Conservation (phyloP, 306 rosid species). For the Mimosa pudica region DNA sequence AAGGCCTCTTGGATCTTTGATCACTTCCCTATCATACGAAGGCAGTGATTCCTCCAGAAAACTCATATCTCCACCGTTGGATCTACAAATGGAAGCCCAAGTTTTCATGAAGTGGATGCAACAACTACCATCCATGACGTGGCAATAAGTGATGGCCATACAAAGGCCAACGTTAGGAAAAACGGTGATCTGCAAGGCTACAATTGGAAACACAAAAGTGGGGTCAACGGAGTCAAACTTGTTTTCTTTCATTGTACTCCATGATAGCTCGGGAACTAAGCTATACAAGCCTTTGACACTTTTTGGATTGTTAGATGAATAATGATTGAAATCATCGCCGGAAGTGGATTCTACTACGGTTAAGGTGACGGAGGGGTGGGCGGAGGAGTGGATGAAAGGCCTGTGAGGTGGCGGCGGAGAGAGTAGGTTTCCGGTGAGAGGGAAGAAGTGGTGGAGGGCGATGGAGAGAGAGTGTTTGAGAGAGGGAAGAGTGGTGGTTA, state of each 20-base stretch:
- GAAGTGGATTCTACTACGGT: slow-evolving; percentile 9
- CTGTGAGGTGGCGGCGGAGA: slow-evolving; percentile 41
- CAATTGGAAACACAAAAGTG: slow-evolving; percentile 29
- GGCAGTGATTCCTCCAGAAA: slow-evolving; percentile 23
- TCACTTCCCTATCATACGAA: slow-evolving; percentile 33
- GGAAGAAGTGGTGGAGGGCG: slow-evolving; percentile 39
- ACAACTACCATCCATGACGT: slow-evolving; percentile 39
- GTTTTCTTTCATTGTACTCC: background rate
- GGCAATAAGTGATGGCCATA: slow-evolving; percentile 51
- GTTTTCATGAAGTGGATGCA: slow-evolving; percentile 46
- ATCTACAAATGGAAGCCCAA: slow-evolving; percentile 40
- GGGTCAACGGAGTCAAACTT: background rate
- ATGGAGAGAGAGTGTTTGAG: slow-evolving; percentile 56
- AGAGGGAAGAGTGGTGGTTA: slow-evolving; percentile 36
- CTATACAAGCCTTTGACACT: slow-evolving; percentile 24
- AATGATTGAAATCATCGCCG: slow-evolving; percentile 23
- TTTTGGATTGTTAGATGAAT: slow-evolving; percentile 35
- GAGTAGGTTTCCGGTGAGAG: slow-evolving; percentile 43
- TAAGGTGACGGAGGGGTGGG: slow-evolving; percentile 10
- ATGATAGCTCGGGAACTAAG: slow-evolving; percentile 35
- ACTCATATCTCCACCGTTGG: slow-evolving; percentile 9
- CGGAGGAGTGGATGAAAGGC: slow-evolving; percentile 36
- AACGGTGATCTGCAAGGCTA: slow-evolving; percentile 35
- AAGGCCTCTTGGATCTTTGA: slow-evolving; percentile 34
- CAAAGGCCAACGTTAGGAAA: slow-evolving; percentile 41